phyloP scores from a whole-genome alignment of 2,329 filamentous ascomycete species.

The Esteya vermicola region DNA sequence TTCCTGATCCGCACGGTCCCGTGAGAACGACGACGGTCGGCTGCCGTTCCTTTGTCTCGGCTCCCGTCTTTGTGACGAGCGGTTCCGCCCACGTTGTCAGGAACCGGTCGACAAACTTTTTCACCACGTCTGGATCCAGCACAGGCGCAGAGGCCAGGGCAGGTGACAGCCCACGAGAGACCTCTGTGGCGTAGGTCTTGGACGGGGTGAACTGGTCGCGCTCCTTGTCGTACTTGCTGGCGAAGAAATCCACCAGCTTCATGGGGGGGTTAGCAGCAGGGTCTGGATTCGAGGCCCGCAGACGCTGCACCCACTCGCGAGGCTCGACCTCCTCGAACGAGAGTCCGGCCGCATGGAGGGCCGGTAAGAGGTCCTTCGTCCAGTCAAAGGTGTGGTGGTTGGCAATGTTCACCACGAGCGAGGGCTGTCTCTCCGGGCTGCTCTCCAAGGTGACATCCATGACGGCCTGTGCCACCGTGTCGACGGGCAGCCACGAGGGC shows the following conservation, averaged over 20 bases:
- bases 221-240: conserved; percentile 28
- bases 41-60: background rate
- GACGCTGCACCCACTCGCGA: conserved; percentile 26
- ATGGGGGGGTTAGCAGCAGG: conserved; percentile 33
- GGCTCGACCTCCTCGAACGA: conserved; percentile 28
- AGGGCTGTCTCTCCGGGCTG: conserved; percentile 13
- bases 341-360: conserved; percentile 27
- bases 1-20: background rate
- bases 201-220: conserved; percentile 11
- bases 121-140: background rate
- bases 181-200: background rate
- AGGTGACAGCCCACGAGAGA: background rate
- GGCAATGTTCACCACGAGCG: conserved; percentile 27
- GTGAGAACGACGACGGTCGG: background rate
- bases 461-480: conserved; percentile 25
- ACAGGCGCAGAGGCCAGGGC: background rate
- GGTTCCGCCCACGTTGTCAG: background rate
- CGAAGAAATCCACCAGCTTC: conserved; percentile 38
- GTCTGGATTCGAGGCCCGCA: conserved; percentile 21
- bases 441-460: conserved; percentile 17
- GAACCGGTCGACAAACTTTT: background rate
- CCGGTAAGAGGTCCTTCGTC: conserved; percentile 21
- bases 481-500: conserved; percentile 30
- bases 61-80: background rate
- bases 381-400: conserved; percentile 30